A percentile compares a stretch with the other conserved stretches of the same genome.
Conservation (phyloP, 169 alveolate species). For the Plasmodium yoelii region DNA sequence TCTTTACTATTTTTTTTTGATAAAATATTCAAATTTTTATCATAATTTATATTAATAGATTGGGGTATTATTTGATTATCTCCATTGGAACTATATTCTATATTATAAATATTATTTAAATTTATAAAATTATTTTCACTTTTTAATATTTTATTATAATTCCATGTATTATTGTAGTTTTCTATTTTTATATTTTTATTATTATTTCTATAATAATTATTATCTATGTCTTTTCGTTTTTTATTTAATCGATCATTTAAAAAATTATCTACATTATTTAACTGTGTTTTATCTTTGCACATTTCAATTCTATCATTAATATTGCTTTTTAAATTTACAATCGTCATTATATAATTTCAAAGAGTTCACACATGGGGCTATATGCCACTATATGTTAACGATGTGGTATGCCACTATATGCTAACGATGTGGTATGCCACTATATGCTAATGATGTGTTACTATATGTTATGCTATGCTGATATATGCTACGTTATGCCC, state of each 20-base stretch:
- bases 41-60: neutral
- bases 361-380: no score
- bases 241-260: neutral
- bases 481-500: no score
- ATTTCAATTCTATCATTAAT: neutral
- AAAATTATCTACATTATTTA: neutral
- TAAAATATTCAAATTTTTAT: neutral
- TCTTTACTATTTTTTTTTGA: neutral
- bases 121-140: neutral
- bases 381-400: no score
- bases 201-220: constrained; percentile 18
- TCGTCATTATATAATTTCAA: constrained; percentile 7
- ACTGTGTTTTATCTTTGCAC: constrained; percentile 13
- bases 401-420: no score
- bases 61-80: neutral
- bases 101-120: neutral
- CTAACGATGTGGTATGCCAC: no score
- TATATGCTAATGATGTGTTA: no score
- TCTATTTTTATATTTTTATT: constrained; percentile 24
- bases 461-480: no score
- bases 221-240: constrained; percentile 3
- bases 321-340: neutral
- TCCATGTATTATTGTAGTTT: neutral
- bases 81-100: neutral
- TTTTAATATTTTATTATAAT: no score